Evolutionary conservation across 2,329 filamentous ascomycete genomes (phyloP).

Genomic region (Stagonosporopsis chrysanthemi): DNA sequence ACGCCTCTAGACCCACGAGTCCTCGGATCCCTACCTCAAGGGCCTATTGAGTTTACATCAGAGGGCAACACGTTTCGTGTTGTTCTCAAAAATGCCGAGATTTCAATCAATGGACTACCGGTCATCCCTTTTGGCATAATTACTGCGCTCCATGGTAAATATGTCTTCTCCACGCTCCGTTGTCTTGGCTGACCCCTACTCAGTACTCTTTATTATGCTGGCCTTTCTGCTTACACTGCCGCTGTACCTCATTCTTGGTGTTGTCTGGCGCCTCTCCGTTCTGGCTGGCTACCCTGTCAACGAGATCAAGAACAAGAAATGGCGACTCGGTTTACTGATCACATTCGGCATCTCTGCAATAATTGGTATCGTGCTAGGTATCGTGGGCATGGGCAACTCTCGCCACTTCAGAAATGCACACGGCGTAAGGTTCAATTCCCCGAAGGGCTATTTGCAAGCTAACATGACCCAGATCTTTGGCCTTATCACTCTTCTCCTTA

Average conservation of each 20-base stretch:
- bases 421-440: slow-evolving; percentile 24
- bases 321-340: slow-evolving; percentile 32
- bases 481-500: slow-evolving; percentile 30
- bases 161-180: rapidly evolving
- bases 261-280: slow-evolving; percentile 35
- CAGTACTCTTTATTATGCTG: slow-evolving; percentile 32
- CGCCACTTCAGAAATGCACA: slow-evolving; percentile 35
- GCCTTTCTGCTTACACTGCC: slow-evolving; percentile 39
- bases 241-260: slow-evolving; percentile 35
- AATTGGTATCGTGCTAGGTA: slow-evolving; percentile 32
- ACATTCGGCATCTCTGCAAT: slow-evolving; percentile 28
- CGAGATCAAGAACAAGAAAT: slow-evolving; percentile 35
- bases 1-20: slow-evolving; percentile 30
- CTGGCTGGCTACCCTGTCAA: slow-evolving; percentile 35
- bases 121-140: slow-evolving; percentile 29
- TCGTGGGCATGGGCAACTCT: slow-evolving; percentile 37
- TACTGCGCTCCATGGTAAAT: slow-evolving; percentile 35
- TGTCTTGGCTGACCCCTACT: background rate
- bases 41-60: slow-evolving; percentile 32
- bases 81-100: slow-evolving; percentile 22
- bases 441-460: background rate
- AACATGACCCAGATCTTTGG: slow-evolving; percentile 31
- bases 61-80: slow-evolving; percentile 38
- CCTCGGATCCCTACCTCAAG: slow-evolving; percentile 28
- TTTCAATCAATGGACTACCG: slow-evolving; percentile 34